Base-by-base conservation (phyloP, 768 basidiomycete genomes). In the Lactifluus subvellereus region DNA sequence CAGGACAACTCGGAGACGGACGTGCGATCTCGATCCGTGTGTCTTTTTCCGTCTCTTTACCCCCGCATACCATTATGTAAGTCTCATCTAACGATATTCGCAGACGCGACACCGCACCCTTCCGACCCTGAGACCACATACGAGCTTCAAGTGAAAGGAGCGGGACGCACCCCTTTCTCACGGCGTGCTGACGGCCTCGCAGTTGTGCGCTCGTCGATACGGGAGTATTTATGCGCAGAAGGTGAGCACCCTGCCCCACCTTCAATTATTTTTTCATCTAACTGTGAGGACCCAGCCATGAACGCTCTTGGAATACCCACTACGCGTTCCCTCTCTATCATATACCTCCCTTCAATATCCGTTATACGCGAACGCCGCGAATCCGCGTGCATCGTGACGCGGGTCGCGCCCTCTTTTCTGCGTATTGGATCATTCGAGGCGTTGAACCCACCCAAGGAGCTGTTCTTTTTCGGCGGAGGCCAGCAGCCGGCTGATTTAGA, bases 1-100 rank as follows among this genome's bases (percentile, higher is more conserved):
- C 97, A 0, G 94, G 94, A 30, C 97, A 98, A 71, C 80, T 99
- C 4, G 97, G 97, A 13, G 96, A 98, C 69, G 97, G 97, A 0
- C 82, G 97, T 18, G 96, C 97, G 1, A 91, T 93, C n/a, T 91
- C 90, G 9, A 83, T 99, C 55, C 75, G 85, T 84, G 68, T 66
- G 82, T 75, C 53, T 6, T 54, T 49, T 61, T 30, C 8, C 35
- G 8, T 30, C 33, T 13, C 22, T 18, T 30, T 62, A 48, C 47
- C 16, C 16, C 6, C 45, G 6, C 42, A 38, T 66, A 37, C 10
- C 38, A 22, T 48, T 18, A 27, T 51, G 5, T 5, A 43, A 30
- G 7, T 48, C 20, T 14, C 16, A 7, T 45, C n/a, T 48, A n/a
- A 38, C 47, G 8, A 16, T 45, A 11, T 20, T 43, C 35, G 20